A percentile compares a stretch with the other conserved stretches of the same genome.
phyloP scores from a whole-genome alignment of 805 yeast species.

The Yamadazyma paraphyllophila region DNA sequence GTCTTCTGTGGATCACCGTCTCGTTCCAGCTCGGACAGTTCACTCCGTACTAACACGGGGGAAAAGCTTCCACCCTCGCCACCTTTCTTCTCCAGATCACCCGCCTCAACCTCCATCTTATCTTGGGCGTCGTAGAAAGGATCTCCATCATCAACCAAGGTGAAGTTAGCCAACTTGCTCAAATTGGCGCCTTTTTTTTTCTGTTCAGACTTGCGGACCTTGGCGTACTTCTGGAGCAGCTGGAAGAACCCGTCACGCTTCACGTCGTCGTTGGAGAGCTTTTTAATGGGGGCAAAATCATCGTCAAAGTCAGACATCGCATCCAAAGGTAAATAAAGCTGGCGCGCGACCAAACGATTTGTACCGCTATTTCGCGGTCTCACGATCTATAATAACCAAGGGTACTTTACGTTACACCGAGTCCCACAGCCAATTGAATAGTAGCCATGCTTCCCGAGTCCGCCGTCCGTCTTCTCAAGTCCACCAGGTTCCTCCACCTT shows the following conservation, averaged over 20 bases:
- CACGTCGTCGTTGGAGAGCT: background rate
- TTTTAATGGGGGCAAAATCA: conserved; percentile 1
- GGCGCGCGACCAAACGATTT: too few relatives aligned
- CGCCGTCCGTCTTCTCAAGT: conserved; percentile 46
- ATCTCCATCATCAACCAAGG: background rate
- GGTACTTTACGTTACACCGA: too few relatives aligned
- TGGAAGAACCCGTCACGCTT: background rate
- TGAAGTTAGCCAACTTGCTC: background rate
- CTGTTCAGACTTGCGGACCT: background rate
- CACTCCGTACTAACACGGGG: too few relatives aligned
- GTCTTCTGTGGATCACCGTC: too few relatives aligned
- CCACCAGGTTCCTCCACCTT: conserved; percentile 73
- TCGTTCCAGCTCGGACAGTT: too few relatives aligned
- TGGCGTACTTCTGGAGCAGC: background rate
- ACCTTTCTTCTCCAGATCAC: too few relatives aligned
- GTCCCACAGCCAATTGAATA: too few relatives aligned
- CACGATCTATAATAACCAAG: background rate
- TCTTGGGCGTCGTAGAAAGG: too few relatives aligned
- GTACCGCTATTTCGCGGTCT: background rate
- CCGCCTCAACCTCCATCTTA: too few relatives aligned
- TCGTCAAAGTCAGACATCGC: conserved; percentile 6
- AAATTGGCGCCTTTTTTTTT: background rate
- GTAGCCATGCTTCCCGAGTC: conserved; percentile 30
- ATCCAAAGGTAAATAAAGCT: background rate
- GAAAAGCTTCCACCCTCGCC: too few relatives aligned